A percentile compares a stretch with the other conserved stretches of the same genome.
Conservation (phyloP, 2,329 filamentous ascomycete species). For the Furcasterigmium furcatum region DNA sequence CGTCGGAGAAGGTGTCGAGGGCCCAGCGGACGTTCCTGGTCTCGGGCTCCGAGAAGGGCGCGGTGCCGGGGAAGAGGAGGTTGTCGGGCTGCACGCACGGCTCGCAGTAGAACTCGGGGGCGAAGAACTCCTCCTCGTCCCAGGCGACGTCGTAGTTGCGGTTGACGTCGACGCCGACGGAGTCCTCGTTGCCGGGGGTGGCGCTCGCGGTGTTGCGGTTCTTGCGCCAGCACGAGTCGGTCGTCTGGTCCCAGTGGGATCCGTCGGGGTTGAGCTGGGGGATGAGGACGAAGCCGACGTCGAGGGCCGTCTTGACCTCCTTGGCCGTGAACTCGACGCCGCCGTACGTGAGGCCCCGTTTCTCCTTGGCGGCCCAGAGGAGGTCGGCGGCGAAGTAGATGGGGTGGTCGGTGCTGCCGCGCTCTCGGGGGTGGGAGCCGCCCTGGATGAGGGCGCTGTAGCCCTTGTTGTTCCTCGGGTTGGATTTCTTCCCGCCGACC, state of each 20-base stretch:
- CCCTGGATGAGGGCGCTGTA: constrained; percentile 50
- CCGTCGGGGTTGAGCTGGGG: constrained; percentile 54
- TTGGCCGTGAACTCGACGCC: constrained; percentile 45
- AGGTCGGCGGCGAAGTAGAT: constrained; percentile 57
- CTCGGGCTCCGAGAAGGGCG: constrained; percentile 45
- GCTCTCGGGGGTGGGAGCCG: constrained; percentile 55
- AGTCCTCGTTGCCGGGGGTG: constrained; percentile 11
- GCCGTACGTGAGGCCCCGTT: constrained; percentile 48
- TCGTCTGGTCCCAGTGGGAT: constrained; percentile 46
- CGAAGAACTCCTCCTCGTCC: constrained; percentile 45
- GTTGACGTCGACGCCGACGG: constrained; percentile 49
- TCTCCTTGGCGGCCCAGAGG: constrained; percentile 46
- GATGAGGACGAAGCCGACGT: constrained; percentile 49
- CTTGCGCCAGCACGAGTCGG: constrained; percentile 51
- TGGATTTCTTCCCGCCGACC: constrained; percentile 34
- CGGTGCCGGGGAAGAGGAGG: constrained; percentile 40
- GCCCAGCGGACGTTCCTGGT: constrained; percentile 45
- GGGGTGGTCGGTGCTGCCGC: constrained; percentile 52
- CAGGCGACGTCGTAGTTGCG: constrained; percentile 57
- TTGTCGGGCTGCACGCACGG: constrained; percentile 25
- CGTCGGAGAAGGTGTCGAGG: constrained; percentile 40
- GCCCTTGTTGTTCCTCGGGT: constrained; percentile 25
- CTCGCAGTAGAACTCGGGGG: constrained; percentile 22
- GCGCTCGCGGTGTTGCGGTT: constrained; percentile 41
- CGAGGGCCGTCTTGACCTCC: constrained; percentile 48